These are phyloP conservation scores for Somion occarium DNA, from an alignment of 1,284 basidiomycete species.

Conservation along the genomic window DNA sequence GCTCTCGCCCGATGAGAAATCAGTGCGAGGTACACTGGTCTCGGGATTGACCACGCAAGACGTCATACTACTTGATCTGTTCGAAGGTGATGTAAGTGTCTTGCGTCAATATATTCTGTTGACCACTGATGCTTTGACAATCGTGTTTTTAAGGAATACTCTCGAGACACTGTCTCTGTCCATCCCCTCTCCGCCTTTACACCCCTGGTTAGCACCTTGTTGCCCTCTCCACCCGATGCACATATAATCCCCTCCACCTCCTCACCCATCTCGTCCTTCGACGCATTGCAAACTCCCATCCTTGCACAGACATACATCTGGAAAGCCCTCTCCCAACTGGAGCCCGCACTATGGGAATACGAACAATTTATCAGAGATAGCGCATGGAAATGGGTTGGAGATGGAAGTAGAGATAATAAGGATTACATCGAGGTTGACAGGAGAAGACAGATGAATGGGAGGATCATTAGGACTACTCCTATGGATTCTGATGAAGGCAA, in stretches of 20 bases:
- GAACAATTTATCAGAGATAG: conserved; percentile 65
- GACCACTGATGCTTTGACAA: background rate
- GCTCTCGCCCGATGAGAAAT: conserved; percentile 43
- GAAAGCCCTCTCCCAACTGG: conserved; percentile 40
- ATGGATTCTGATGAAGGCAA: conserved; percentile 6
- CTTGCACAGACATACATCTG: conserved; percentile 73
- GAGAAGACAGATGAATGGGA: conserved; percentile 24
- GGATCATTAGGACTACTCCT: conserved; percentile 19
- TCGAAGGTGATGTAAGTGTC: conserved; percentile 72
- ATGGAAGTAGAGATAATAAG: conserved; percentile 24
- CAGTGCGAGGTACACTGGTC: conserved; percentile 70
- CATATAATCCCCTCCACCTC: conserved; percentile 36
- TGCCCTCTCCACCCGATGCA: conserved; percentile 19
- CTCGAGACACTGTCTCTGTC: conserved; percentile 47
- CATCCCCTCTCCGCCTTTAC: conserved; percentile 45
- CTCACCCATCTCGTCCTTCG: conserved; percentile 34
- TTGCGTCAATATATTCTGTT: background rate
- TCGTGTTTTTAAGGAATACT: conserved; percentile 58
- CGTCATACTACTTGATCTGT: conserved; percentile 60
- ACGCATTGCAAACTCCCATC: conserved; percentile 32
- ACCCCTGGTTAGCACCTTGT: conserved; percentile 23
- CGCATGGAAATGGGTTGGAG: conserved; percentile 69
- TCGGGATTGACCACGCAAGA: conserved; percentile 57
- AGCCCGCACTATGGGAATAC: conserved; percentile 71
- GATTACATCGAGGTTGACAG: conserved; percentile 47